Evolutionary conservation across 2,329 filamentous ascomycete species (phyloP).

Genomic region (Exophiala oligosperma): DNA sequence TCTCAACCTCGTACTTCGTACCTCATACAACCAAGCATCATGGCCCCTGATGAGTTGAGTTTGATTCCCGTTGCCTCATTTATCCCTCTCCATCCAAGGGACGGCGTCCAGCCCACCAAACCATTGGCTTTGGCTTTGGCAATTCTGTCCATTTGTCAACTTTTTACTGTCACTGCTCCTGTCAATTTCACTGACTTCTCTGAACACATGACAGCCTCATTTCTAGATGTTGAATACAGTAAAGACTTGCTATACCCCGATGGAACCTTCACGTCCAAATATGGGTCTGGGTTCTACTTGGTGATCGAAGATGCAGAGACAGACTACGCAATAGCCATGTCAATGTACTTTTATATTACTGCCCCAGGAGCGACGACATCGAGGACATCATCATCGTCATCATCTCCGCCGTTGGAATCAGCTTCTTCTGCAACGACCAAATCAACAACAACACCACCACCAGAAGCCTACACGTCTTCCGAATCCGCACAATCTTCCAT

Average conservation of each 20-base stretch:
- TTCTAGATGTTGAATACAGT: no score
- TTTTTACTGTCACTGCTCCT: not conserved
- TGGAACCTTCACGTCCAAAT: not conserved
- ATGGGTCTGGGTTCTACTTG: not conserved
- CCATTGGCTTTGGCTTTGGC: no score
- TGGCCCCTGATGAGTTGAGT: not conserved
- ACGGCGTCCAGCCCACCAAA: no score
- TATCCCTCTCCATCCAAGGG: no score
- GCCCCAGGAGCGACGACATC: not conserved
- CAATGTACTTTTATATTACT: not conserved
- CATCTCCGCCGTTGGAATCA: not conserved
- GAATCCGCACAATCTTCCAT: no score
- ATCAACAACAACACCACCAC: not conserved
- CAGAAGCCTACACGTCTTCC: not conserved
- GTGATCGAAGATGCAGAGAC: not conserved
- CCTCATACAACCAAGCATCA: not conserved
- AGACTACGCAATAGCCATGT: not conserved
- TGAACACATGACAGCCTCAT: no score
- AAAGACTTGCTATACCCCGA: no score
- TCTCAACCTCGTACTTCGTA: not conserved
- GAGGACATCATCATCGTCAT: no score
- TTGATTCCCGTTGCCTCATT: no score
- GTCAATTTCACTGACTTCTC: no score
- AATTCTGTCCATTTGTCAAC: not conserved
- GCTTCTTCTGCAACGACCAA: not conserved